phyloP scores from a whole-genome alignment of 352 stramenopile genomes.

The Globisporangium parvum region DNA sequence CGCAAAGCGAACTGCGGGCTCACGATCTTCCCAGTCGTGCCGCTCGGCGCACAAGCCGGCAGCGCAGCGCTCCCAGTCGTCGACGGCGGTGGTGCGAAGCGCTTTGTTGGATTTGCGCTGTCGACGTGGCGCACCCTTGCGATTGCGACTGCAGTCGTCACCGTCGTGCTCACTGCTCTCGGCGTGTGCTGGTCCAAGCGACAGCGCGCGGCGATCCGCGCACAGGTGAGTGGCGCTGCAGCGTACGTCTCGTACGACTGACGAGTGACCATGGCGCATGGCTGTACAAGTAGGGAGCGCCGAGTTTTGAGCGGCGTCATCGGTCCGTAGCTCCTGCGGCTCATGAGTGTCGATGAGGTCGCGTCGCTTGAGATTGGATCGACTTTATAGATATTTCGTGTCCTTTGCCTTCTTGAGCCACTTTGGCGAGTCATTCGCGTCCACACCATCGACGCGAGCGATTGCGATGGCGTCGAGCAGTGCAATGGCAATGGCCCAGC shows the following conservation, averaged over 20 bases:
- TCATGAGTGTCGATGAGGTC: too few relatives aligned
- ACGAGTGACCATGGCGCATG: too few relatives aligned
- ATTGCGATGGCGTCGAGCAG: too few relatives aligned
- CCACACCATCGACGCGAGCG: neutral
- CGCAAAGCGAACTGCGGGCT: constrained; percentile 66
- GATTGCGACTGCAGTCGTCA: constrained; percentile 17
- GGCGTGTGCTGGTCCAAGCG: constrained; percentile 22
- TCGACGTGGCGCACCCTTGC: constrained; percentile 31
- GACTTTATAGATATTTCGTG: too few relatives aligned
- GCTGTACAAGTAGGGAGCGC: too few relatives aligned
- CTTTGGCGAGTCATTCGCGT: too few relatives aligned
- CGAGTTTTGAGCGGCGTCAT: too few relatives aligned
- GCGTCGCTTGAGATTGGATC: too few relatives aligned
- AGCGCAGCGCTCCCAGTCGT: constrained; percentile 21
- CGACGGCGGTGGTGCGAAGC: constrained; percentile 42
- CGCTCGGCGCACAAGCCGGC: constrained; percentile 37
- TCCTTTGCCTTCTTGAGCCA: too few relatives aligned
- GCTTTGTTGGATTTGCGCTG: constrained; percentile 30
- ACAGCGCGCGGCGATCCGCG: constrained; percentile 8
- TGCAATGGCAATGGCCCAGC: neutral
- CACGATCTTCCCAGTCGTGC: constrained; percentile 70
- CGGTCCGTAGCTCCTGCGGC: too few relatives aligned
- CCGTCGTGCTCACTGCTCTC: constrained; percentile 26
- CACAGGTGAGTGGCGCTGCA: constrained; percentile 10
- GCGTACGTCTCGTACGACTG: constrained; percentile 17